Evolutionary conservation across 495 filamentous ascomycete species (phyloP), one percentile per base, ranked within the genome.

Genomic region (Pyronema omphalodes): DNA sequence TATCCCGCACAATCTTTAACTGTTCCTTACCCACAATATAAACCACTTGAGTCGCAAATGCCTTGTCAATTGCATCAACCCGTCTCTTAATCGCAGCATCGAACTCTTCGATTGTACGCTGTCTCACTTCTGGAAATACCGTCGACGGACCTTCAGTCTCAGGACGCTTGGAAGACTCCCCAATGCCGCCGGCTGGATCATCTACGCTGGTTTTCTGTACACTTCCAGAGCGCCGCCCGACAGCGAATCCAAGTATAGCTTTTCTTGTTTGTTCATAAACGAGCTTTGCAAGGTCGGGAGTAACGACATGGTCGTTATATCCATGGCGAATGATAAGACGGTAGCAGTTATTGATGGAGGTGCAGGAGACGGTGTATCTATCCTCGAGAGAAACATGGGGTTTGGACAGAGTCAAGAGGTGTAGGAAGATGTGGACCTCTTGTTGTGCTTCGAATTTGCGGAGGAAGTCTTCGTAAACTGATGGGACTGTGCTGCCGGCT

Each of bases 11-110:
- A 15, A 29, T 1, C 23, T 5, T 29, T 68, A 68, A 73, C 68
- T 83, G 74, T 57, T 85, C 82, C 62, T 86, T 86, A 12, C 82
- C 82, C 12, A 85, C 70, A 17, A 86, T 72, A 58, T 86, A 84
- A 37, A 83, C 64, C 34, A 82, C 71, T 58, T 81, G 78, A 29
- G 70, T 70, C n/a, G 71, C 70, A 54, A 73, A 81, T 0, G 80
- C 80, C 0, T 67, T 60, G 18, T 81, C 73, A 0, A 86, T 65
- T 4, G 68, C 64, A 0, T 69, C 73, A 1, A 80, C 61, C 35
- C 75, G 66, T 8, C 68, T 66, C 4, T 69, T 57, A 29, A 29
- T 29, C 2, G 23, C 23, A 29, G 23, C 23, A 29, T 29, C 23
- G 23, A 29, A 29, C 23, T 29, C 23, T 29, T 29, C 23, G 5